A percentile compares a stretch with the other conserved stretches of the same genome.
Evolutionary conservation across 2,329 filamentous ascomycete species (phyloP).

Genomic region (Calonectria naviculata): DNA sequence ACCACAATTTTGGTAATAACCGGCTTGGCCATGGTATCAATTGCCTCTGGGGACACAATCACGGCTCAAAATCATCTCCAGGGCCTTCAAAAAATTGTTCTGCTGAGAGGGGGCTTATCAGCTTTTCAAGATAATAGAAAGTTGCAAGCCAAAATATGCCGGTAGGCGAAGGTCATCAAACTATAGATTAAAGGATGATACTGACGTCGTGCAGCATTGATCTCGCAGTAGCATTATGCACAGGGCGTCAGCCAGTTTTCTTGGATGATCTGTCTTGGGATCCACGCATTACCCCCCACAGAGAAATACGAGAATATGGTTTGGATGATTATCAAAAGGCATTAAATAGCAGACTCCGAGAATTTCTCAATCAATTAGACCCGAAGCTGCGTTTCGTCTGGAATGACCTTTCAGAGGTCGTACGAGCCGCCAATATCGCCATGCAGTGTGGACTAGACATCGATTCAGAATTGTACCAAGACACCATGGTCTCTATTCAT

Average conservation of each 20-base stretch:
- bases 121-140: not conserved
- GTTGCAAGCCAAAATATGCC: conserved; percentile 12
- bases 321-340: not conserved
- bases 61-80: not conserved
- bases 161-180: not conserved
- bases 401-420: not conserved
- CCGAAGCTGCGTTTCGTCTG: not conserved
- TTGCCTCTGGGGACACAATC: not conserved
- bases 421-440: not conserved
- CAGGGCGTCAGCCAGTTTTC: not conserved
- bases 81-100: conserved; percentile 4
- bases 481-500: conserved; percentile 10
- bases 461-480: not conserved
- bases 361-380: not conserved
- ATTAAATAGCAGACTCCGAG: fast-evolving
- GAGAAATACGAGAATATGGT: not conserved
- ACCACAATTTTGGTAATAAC: conserved; percentile 13
- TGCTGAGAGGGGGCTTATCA: not conserved
- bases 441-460: not conserved
- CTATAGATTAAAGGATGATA: not conserved
- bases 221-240: not conserved
- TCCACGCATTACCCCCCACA: not conserved
- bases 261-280: conserved; percentile 9
- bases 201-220: not conserved
- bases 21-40: conserved; percentile 7